These are phyloP conservation scores for Populus tremula DNA, from an alignment of 345 rosid genomes.

Conservation along the genomic window DNA sequence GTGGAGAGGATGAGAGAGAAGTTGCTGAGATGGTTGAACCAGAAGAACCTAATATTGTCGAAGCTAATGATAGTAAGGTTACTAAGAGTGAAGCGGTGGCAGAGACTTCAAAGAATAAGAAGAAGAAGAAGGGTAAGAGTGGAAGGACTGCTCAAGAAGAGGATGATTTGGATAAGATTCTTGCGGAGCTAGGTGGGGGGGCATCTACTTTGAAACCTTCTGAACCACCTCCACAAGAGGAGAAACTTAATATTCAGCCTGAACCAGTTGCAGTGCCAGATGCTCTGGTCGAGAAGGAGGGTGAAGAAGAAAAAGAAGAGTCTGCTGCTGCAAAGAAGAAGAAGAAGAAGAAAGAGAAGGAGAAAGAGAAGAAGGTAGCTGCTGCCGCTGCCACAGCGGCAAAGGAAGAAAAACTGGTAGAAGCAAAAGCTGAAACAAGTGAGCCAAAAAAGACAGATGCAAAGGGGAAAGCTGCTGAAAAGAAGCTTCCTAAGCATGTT, in stretches of 20 bases:
- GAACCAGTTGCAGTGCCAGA: constrained; percentile 39
- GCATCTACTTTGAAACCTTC: constrained; percentile 41
- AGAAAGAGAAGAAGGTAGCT: constrained; percentile 65
- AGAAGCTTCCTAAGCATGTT: constrained; percentile 87
- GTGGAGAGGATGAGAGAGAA: constrained; percentile 32
- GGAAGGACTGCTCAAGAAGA: constrained; percentile 92
- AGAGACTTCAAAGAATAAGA: constrained; percentile 73
- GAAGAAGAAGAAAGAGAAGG: constrained; percentile 86
- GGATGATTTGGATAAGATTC: constrained; percentile 90
- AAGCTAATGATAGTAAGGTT: constrained; percentile 29
- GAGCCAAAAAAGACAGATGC: constrained; percentile 64
- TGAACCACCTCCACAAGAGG: constrained; percentile 43
- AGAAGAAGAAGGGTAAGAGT: constrained; percentile 74
- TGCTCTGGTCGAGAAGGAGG: constrained; percentile 61
- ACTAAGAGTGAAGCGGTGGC: constrained; percentile 46
- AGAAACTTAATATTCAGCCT: constrained; percentile 46
- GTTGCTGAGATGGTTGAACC: constrained; percentile 25
- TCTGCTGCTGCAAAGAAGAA: constrained; percentile 88
- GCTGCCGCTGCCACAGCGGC: constrained; percentile 37
- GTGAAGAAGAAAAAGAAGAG: constrained; percentile 61
- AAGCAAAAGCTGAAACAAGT: constrained; percentile 41
- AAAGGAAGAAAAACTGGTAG: constrained; percentile 53
- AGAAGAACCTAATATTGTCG: constrained; percentile 11
- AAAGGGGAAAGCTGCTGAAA: constrained; percentile 77
- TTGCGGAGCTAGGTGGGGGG: constrained; percentile 77